These are phyloP conservation scores for Cytospora schulzeri DNA, from an alignment of 2,329 filamentous ascomycete species.

Conservation along the genomic window DNA sequence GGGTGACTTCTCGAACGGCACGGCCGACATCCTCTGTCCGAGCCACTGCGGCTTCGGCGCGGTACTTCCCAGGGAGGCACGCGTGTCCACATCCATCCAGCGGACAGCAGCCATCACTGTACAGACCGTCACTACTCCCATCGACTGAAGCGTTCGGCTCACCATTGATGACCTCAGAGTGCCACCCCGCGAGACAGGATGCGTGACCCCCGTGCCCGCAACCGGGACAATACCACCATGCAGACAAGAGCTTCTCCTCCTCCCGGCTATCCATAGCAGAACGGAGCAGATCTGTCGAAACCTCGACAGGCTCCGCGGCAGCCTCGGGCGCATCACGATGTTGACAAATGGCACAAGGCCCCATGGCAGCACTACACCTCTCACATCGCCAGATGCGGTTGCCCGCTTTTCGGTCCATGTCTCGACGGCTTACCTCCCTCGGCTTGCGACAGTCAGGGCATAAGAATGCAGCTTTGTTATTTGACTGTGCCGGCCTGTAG, in stretches of 20 bases:
- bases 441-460: conserved; percentile 61
- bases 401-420: conserved; percentile 36
- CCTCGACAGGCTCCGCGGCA: conserved; percentile 27
- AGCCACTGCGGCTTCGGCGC: conserved; percentile 48
- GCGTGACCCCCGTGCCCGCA: conserved; percentile 66
- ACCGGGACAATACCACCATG: conserved; percentile 66
- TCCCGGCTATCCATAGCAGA: neutral
- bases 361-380: conserved; percentile 55
- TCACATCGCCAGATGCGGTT: conserved; percentile 59
- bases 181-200: conserved; percentile 62
- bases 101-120: conserved; percentile 61
- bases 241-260: conserved; percentile 38
- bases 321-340: conserved; percentile 51
- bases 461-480: conserved; percentile 55
- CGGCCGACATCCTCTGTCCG: conserved; percentile 56
- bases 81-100: conserved; percentile 67
- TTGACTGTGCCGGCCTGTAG: conserved; percentile 56
- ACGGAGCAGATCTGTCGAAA: conserved; percentile 4
- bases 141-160: conserved; percentile 30
- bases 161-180: conserved; percentile 41
- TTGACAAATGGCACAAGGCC: conserved; percentile 61
- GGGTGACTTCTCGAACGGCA: conserved; percentile 44
- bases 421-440: conserved; percentile 50
- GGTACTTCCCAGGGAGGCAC: conserved; percentile 60
- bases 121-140: conserved; percentile 22